Percentiles rank a stretch among this genome's conserved stretches.
These are phyloP conservation scores for Mycotypha africana DNA, from an alignment of 371 early-diverging fungal species.

Conservation along the genomic window DNA sequence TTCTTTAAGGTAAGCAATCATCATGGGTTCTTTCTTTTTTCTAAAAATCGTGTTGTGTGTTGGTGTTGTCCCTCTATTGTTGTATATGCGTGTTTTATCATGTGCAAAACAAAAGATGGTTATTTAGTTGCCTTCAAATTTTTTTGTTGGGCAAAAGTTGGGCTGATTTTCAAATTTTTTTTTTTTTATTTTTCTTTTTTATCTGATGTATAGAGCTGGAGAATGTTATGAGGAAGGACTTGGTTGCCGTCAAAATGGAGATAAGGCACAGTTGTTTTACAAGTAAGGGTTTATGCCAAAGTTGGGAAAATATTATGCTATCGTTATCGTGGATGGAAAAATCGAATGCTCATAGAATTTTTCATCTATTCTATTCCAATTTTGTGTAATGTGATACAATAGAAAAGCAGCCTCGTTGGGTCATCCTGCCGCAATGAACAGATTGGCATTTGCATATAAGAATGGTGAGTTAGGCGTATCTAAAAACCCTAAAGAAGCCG, in stretches of 20 bases:
- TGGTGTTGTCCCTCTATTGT: too few relatives aligned
- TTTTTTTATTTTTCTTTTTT: not conserved
- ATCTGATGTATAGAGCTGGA: conserved; percentile 29
- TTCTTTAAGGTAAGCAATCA: conserved; percentile 67
- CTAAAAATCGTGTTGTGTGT: conserved; percentile 1
- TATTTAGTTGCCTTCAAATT: too few relatives aligned
- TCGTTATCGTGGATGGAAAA: too few relatives aligned
- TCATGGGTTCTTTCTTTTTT: conserved; percentile 1
- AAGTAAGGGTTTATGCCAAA: conserved; percentile 20
- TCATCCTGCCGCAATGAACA: conserved; percentile 66
- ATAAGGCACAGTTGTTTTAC: conserved; percentile 57
- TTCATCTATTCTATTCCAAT: too few relatives aligned
- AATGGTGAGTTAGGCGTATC: conserved; percentile 59
- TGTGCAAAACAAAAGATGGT: not conserved
- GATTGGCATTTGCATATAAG: conserved; percentile 59
- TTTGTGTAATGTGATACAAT: too few relatives aligned
- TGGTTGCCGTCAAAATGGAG: conserved; percentile 45
- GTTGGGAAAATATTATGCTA: too few relatives aligned
- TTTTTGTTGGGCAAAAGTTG: conserved; percentile 1
- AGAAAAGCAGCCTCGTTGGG: conserved; percentile 61
- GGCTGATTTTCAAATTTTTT: not conserved
- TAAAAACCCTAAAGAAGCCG: conserved; percentile 59
- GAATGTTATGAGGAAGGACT: conserved; percentile 59
- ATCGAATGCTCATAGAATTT: too few relatives aligned
- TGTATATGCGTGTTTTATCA: too few relatives aligned